Percentiles rank a stretch among this genome's conserved stretches.
Evolutionary conservation across 371 early-diverging fungal species (phyloP).

Genomic region (Mortierella sp.): DNA sequence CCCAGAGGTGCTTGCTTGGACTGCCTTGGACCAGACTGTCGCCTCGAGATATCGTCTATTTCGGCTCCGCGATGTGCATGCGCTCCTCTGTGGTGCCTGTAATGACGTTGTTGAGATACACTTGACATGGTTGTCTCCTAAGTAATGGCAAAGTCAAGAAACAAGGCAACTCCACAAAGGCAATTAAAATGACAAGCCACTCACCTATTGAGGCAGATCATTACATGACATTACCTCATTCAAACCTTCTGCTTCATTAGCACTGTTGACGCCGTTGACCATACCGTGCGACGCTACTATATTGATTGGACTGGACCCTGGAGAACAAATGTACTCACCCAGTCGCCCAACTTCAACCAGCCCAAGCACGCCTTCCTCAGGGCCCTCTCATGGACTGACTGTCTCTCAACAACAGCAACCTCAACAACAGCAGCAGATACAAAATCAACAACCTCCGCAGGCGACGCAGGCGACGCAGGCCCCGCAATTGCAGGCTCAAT

Average conservation of each 20-base stretch:
- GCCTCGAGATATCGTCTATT: slow-evolving; percentile 3
- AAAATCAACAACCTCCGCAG: not conserved
- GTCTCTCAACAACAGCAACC: slow-evolving; percentile 17
- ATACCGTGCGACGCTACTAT: not conserved
- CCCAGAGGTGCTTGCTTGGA: not conserved
- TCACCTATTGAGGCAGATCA: not conserved
- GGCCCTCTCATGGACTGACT: slow-evolving; percentile 22
- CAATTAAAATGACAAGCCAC: slow-evolving; percentile 5
- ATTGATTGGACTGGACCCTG: not conserved
- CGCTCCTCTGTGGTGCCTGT: slow-evolving; percentile 33
- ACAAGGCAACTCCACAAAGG: too few relatives aligned
- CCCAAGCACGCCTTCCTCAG: slow-evolving; percentile 42
- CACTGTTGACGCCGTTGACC: not conserved
- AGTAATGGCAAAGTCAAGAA: not conserved
- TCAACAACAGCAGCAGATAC: slow-evolving; percentile 11
- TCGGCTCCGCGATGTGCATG: slow-evolving; percentile 7
- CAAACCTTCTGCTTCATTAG: not conserved
- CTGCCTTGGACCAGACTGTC: slow-evolving; percentile 2
- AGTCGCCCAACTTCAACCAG: slow-evolving; percentile 54
- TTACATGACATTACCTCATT: not conserved
- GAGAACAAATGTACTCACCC: slow-evolving; percentile 46
- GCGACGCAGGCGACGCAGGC: slow-evolving; percentile 2
- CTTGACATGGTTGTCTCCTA: slow-evolving; percentile 16
- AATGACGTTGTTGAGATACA: slow-evolving; percentile 30
- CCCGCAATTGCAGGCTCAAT: slow-evolving; percentile 9